Evolutionary conservation across 2,329 filamentous ascomycete genomes (phyloP).

Genomic region (Amauroascus niger): DNA sequence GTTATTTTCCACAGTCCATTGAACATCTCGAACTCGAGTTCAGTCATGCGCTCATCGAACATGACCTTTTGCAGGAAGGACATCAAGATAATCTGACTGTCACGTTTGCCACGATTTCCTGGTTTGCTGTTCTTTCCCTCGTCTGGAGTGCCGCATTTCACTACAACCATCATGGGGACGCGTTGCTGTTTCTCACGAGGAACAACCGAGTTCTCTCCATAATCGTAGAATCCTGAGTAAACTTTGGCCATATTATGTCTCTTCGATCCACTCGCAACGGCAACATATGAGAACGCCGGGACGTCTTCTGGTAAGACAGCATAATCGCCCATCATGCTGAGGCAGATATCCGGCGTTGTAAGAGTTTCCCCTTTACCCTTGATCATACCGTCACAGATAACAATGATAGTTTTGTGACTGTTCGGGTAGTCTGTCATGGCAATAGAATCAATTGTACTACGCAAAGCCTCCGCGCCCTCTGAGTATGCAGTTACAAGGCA

Average conservation of each 20-base stretch:
- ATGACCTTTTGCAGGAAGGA: conserved; percentile 99
- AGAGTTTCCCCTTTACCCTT: conserved; percentile 83
- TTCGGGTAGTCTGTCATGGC: conserved; percentile 98
- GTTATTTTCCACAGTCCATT: conserved; percentile 98
- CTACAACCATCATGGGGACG: conserved; percentile 92
- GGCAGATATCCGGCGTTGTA: conserved; percentile 79
- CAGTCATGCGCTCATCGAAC: conserved; percentile 99
- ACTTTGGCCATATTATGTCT: conserved; percentile 99
- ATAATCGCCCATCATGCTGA: conserved; percentile 92
- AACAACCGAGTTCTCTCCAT: conserved; percentile 69
- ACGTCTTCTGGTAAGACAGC: conserved; percentile 72
- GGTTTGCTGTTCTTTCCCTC: conserved; percentile 75
- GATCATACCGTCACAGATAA: conserved; percentile 95
- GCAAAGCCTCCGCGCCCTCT: conserved; percentile 83
- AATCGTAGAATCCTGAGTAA: conserved; percentile 97
- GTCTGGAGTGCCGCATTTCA: conserved; percentile 89
- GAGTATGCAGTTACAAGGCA: conserved; percentile 96
- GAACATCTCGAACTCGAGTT: conserved; percentile 99
- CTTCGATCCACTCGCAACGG: conserved; percentile 89
- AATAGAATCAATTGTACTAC: conserved; percentile 90
- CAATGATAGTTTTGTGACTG: conserved; percentile 93
- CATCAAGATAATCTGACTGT: conserved; percentile 99
- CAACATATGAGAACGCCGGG: conserved; percentile 86
- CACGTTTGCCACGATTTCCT: conserved; percentile 94
- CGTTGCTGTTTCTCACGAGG: conserved; percentile 83